A percentile compares a stretch with the other conserved stretches of the same genome.
These are phyloP conservation scores for Lagenidium giganteum DNA, from an alignment of 352 stramenopile species.

Conservation along the genomic window DNA sequence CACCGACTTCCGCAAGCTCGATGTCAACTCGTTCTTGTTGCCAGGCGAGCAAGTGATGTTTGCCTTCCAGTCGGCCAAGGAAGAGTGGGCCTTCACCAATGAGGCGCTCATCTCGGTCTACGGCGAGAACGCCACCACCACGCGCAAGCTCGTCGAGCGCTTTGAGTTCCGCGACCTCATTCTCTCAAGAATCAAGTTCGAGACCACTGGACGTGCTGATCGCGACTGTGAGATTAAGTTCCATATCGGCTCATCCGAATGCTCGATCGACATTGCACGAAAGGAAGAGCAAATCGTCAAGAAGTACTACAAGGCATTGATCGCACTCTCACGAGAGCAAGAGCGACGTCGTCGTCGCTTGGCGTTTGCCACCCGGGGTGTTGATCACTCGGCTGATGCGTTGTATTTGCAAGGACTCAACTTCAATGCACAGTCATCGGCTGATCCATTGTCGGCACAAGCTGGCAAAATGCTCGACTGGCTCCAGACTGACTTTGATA, in stretches of 20 bases:
- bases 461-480: slow-evolving; percentile 4
- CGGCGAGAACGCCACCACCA: slow-evolving; percentile 37
- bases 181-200: slow-evolving; percentile 31
- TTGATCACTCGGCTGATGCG: slow-evolving; percentile 9
- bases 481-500: neutral
- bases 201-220: slow-evolving; percentile 48
- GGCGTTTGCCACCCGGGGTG: slow-evolving; percentile 29
- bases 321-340: slow-evolving; percentile 37
- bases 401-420: neutral
- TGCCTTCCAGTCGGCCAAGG: slow-evolving; percentile 47
- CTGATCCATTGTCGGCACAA: too few species aligned
- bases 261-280: slow-evolving; percentile 47
- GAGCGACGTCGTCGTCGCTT: slow-evolving; percentile 24
- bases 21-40: slow-evolving; percentile 27
- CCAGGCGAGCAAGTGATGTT: slow-evolving; percentile 41
- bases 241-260: slow-evolving; percentile 23
- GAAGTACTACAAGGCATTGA: slow-evolving; percentile 42
- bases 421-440: slow-evolving; percentile 3
- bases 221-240: slow-evolving; percentile 71
- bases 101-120: slow-evolving; percentile 36
- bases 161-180: slow-evolving; percentile 32
- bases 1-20: slow-evolving; percentile 22
- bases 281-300: slow-evolving; percentile 45
- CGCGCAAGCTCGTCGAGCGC: slow-evolving; percentile 33
- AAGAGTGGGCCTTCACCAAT: slow-evolving; percentile 63